Percentiles rank a stretch among this genome's conserved stretches.
These are phyloP conservation scores for Elsinoe batatas DNA, from an alignment of 2,329 filamentous ascomycete genomes.

Conservation along the genomic window DNA sequence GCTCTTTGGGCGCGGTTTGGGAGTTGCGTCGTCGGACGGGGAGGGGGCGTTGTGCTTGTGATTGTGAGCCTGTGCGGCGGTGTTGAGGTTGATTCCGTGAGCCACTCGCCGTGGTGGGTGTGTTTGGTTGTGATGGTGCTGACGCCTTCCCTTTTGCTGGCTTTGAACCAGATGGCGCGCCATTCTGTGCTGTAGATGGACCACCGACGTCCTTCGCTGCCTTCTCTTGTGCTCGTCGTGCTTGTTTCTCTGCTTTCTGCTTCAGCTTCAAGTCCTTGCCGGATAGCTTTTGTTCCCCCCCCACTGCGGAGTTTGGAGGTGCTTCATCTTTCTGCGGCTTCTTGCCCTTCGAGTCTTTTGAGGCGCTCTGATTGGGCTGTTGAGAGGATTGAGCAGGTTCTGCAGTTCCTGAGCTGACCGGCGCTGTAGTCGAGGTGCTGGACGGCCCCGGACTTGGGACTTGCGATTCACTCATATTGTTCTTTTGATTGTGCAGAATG, in stretches of 20 bases:
- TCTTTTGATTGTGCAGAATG: background rate
- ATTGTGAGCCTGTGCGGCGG: conserved; percentile 16
- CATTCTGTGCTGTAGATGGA: conserved; percentile 13
- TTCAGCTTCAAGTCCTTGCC: conserved; percentile 78
- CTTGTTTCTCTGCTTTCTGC: conserved; percentile 85
- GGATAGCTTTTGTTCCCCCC: conserved; percentile 46
- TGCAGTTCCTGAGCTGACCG: no score
- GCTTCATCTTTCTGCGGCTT: conserved; percentile 9
- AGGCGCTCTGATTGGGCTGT: conserved; percentile 7
- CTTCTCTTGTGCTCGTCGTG: conserved; percentile 53
- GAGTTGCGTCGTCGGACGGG: conserved; percentile 22
- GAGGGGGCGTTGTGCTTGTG: conserved; percentile 25
- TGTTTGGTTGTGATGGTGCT: conserved; percentile 22
- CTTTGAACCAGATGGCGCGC: conserved; percentile 26
- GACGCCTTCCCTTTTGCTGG: conserved; percentile 23
- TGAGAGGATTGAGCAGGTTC: background rate
- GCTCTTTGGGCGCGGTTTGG: conserved; percentile 29
- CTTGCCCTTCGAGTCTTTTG: conserved; percentile 10
- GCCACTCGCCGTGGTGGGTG: conserved; percentile 22
- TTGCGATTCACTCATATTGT: conserved; percentile 1
- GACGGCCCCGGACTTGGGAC: background rate
- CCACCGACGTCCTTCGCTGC: conserved; percentile 20
- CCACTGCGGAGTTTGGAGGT: conserved; percentile 14
- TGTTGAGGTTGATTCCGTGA: conserved; percentile 18
- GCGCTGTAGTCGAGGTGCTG: background rate